Base-by-base conservation (phyloP, 768 basidiomycete genomes). In the Lactifluus piperatus region DNA sequence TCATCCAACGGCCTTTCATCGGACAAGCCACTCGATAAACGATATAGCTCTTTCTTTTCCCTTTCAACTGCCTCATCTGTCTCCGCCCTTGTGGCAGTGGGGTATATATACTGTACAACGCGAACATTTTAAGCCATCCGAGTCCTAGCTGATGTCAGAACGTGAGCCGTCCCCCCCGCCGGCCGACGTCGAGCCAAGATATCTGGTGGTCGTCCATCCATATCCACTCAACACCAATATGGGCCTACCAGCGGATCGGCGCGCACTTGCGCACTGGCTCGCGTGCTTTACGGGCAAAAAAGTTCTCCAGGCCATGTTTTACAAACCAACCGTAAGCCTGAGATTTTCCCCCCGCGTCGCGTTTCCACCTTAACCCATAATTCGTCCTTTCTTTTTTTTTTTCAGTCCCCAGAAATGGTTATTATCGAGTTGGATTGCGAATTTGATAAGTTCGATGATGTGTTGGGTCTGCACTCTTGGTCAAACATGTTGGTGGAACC, bases 401-500 rank as follows among this genome's bases (percentile, higher is more conserved):
- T 27, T 26, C 34, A 55, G 76, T 73, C 76, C 3, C 74, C 72
- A 18, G 75, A 69, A 52, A 76, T 74, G 70, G 70, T 79, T 44
- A 73, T 79, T 51, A 68, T 79, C 59, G 79, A 79, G 49, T 65
- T 79, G 43, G 68, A 58, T 26, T 67, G 74, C 34, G 52, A 66
- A 1, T 74, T 71, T 34, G 47, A 62, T 5, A 50, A 69, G 34
- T 71, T 73, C 63, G 65, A 72, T 24, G 55, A 55, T 5, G 63
- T 79, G 7, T 72, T 80, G 20, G 79, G 78, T 7, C 70, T 65
- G 49, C 78, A 79, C 63, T 68, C 70, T 29, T 80, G 78, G 78
- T 64, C 69, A 14, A 69, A 76, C 37, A 71, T 79, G 61, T 64
- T 79, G 16, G 45, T 56, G 5, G 63, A 63, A 0, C 74, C 76